Percentiles rank a stretch among this genome's conserved stretches.
Conservation (phyloP, 352 stramenopile genomes). For the Pythium guiyangense region DNA sequence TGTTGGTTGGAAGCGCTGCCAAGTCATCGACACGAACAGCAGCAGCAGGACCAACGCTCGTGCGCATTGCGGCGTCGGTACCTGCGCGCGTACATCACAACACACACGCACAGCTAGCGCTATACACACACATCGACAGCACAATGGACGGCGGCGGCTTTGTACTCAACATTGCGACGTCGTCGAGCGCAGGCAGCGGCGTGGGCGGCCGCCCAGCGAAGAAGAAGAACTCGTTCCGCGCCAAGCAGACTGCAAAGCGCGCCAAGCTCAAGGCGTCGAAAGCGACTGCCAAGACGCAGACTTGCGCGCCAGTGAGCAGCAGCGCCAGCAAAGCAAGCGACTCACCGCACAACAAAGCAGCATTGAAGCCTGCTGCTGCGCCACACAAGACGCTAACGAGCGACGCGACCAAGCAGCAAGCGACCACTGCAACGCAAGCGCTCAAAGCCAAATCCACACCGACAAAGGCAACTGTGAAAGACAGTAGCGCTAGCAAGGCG, state of each 20-base stretch:
- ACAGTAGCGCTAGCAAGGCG: background rate
- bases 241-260: constrained; percentile 59
- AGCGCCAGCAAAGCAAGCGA: constrained; percentile 5
- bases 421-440: background rate
- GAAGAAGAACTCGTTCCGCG: constrained; percentile 76
- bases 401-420: background rate
- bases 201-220: constrained; percentile 30
- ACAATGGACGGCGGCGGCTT: constrained; percentile 55
- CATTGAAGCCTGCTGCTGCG: constrained; percentile 11
- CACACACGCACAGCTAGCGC: too few relatives aligned
- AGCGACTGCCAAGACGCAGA: constrained; percentile 10
- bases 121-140: background rate
- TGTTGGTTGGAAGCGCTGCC: too few relatives aligned
- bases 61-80: background rate
- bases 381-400: background rate
- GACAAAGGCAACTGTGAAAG: background rate
- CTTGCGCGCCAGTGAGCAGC: background rate
- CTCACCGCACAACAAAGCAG: constrained; percentile 9
- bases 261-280: constrained; percentile 23
- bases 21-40: too few relatives aligned
- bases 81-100: background rate
- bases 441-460: background rate
- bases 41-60: background rate
- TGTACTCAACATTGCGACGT: constrained; percentile 77
- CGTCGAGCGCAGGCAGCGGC: constrained; percentile 16